Evolutionary conservation across 164 flowering plant genomes (phyloP).

Genomic region (Magnolia kwangsiensis): DNA sequence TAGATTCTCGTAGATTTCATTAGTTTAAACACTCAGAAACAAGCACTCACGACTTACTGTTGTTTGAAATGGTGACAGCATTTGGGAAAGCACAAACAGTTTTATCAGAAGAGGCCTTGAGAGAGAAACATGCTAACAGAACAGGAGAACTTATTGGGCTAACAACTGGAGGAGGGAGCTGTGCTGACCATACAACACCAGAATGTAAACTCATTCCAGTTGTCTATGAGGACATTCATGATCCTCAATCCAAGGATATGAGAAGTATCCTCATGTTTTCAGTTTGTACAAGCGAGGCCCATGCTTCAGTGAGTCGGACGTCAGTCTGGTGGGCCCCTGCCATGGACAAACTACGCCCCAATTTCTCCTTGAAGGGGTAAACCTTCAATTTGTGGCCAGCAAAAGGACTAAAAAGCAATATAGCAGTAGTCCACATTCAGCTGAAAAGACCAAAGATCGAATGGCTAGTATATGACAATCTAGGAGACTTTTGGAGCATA

Average conservation of each 20-base stretch:
- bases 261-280: neutral
- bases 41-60: neutral
- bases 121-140: slow-evolving; percentile 11
- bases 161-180: slow-evolving; percentile 7
- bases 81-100: slow-evolving; percentile 23
- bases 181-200: neutral
- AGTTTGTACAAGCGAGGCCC: neutral
- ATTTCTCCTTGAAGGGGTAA: too few relatives aligned
- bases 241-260: neutral
- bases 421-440: neutral
- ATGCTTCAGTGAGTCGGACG: neutral
- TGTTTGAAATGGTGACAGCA: slow-evolving; percentile 26
- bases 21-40: neutral
- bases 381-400: neutral
- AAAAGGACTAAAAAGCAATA: neutral
- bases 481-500: neutral
- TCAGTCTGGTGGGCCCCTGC: neutral
- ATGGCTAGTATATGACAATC: neutral
- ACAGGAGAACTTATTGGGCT: slow-evolving; percentile 14
- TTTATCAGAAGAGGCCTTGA: slow-evolving; percentile 27
- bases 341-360: neutral
- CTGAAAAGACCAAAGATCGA: neutral
- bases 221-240: neutral
- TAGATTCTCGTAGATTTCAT: neutral
- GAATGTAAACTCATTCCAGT: neutral